Base-by-base conservation (phyloP, 2,329 filamentous ascomycete species). In the Stachybotrys echinatus region DNA sequence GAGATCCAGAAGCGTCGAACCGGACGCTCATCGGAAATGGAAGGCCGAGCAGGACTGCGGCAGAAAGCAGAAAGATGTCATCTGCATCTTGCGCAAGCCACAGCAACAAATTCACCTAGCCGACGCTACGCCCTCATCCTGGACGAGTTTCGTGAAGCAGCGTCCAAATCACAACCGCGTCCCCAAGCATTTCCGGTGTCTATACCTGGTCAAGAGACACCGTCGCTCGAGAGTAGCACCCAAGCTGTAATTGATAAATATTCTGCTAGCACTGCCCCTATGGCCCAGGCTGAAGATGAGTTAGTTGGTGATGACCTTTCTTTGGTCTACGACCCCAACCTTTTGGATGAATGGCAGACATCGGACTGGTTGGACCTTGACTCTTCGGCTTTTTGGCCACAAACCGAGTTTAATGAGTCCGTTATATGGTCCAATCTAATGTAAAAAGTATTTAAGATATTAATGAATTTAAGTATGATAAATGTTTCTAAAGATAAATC, bases 41-140 rank as follows among this genome's bases (percentile, higher is more conserved):
- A n/a, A n/a, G n/a, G n/a, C n/a, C n/a, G n/a, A 21, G 23, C 40
- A 23, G 43, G 31, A 27, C 60, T 76, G 4, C 61, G 75, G 23
- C 56, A 68, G 10, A 58, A 73, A 5, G 74, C 76, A 2, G 71
- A 74, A n/a, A 62, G 63, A 31, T 77, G 76, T 47, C 75, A 77
- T 39, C 62, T 57, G 1, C 73, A 75, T 51, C 70, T 80, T 1
- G 63, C 64, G 3, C 58, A 63, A 47, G 66, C 66, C 10, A 70
- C 61, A 38, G 66, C 56, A 38, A 63, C 55, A 46, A 71, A 70
- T 55, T 75, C 65, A 38, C 75, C 66, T 22, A 77, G 66, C 27
- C 66, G 74, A 22, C 61, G 76, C 5, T 81, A 81, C 53, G 72
- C 70, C 42, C 65, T 80, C 7, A 76, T 81, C 1, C 66, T 82